These are phyloP conservation scores for Moesziomyces aphidis DNA, from an alignment of 1,284 basidiomycete genomes.

Conservation along the genomic window DNA sequence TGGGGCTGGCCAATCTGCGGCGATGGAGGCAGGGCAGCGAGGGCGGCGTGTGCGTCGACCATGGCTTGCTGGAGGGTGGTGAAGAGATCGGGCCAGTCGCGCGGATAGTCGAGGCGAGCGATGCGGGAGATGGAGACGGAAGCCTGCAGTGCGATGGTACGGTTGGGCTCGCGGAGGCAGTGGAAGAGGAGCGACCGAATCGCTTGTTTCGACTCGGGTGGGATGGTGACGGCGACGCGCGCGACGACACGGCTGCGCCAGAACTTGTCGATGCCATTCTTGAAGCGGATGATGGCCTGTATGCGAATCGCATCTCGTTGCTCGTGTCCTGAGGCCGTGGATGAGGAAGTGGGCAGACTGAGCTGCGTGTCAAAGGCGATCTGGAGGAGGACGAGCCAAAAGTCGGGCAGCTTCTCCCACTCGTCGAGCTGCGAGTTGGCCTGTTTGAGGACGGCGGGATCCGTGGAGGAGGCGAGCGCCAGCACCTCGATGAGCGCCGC, in stretches of 20 bases:
- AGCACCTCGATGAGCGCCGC: constrained; percentile 43
- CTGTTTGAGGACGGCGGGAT: constrained; percentile 26
- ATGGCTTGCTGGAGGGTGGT: constrained; percentile 54
- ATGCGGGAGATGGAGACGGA: constrained; percentile 61
- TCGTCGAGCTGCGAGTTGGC: constrained; percentile 51
- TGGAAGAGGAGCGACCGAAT: constrained; percentile 54
- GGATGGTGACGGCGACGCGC: constrained; percentile 55
- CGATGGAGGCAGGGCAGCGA: constrained; percentile 26
- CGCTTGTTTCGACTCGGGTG: constrained; percentile 51
- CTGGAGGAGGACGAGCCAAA: constrained; percentile 58
- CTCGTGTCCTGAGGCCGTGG: constrained; percentile 10
- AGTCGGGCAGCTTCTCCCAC: constrained; percentile 55
- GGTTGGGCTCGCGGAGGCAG: constrained; percentile 59
- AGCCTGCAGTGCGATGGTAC: constrained; percentile 60
- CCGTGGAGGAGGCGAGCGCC: constrained; percentile 35
- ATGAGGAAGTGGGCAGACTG: constrained; percentile 9
- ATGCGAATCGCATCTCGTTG: constrained; percentile 43
- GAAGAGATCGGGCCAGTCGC: constrained; percentile 63
- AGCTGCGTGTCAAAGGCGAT: constrained; percentile 54
- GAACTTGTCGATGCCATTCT: constrained; percentile 65
- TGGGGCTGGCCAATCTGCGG: constrained; percentile 36
- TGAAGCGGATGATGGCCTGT: constrained; percentile 66
- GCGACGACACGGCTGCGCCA: constrained; percentile 62
- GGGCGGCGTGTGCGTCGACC: constrained; percentile 47
- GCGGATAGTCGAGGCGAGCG: constrained; percentile 63